Percentiles rank a stretch among this genome's conserved stretches.
These are phyloP conservation scores for Alternaria brassicae DNA, from an alignment of 2,329 filamentous ascomycete species.

Conservation along the genomic window DNA sequence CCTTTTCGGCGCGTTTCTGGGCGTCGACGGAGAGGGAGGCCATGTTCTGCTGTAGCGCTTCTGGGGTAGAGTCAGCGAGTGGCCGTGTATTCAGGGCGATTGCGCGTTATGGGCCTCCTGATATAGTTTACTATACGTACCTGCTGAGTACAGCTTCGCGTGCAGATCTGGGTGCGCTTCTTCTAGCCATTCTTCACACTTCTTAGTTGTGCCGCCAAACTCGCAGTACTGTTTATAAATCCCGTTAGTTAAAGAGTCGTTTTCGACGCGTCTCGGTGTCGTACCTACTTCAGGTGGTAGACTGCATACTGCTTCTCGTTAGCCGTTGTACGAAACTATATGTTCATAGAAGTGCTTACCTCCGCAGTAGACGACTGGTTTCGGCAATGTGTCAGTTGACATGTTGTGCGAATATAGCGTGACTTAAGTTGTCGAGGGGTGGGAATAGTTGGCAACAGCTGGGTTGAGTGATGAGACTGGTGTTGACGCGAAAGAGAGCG, in stretches of 20 bases:
- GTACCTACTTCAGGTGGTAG: constrained; percentile 71
- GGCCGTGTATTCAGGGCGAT: background rate
- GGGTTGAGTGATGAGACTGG: constrained; percentile 6
- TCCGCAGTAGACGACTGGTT: constrained; percentile 67
- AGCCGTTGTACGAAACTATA: constrained; percentile 16
- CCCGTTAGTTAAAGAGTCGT: constrained; percentile 14
- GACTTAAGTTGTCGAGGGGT: background rate
- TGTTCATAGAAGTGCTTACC: constrained; percentile 52
- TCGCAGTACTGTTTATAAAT: constrained; percentile 83
- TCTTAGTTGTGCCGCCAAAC: constrained; percentile 94
- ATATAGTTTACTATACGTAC: constrained; percentile 56
- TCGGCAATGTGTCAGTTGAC: constrained; percentile 53
- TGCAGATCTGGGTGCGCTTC: constrained; percentile 77
- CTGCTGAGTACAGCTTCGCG: constrained; percentile 81
- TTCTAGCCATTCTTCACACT: constrained; percentile 95
- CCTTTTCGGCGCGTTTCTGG: constrained; percentile 93
- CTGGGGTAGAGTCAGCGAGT: constrained; percentile 27
- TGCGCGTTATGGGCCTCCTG: background rate
- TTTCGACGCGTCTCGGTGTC: constrained; percentile 28
- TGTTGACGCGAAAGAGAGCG: constrained; percentile 22
- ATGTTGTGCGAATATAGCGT: constrained; percentile 14
- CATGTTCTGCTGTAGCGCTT: constrained; percentile 80
- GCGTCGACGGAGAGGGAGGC: constrained; percentile 87
- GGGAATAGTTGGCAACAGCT: background rate
- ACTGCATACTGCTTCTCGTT: constrained; percentile 62